These are phyloP conservation scores for Ulota crispa DNA, from an alignment of 225 moss, liverwort and hornwort genomes.

Conservation along the genomic window DNA sequence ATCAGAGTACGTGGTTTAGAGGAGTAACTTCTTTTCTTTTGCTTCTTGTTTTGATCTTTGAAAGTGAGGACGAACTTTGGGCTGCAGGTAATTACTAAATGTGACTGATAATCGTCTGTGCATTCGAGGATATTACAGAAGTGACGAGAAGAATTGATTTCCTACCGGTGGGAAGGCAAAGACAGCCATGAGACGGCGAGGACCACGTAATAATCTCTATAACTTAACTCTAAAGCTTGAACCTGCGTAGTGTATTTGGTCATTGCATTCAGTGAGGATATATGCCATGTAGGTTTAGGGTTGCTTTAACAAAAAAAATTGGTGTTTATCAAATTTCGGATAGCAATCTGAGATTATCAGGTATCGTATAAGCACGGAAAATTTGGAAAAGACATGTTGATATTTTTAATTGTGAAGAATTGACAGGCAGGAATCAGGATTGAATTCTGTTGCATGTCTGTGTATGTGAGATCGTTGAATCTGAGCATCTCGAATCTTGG, in stretches of 20 bases:
- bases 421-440: neutral
- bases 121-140: neutral
- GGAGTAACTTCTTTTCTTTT: neutral
- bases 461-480: neutral
- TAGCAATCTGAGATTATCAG: neutral
- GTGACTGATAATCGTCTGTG: neutral
- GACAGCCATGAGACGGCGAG: constrained; percentile 39
- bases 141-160: neutral
- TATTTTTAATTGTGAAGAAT: neutral
- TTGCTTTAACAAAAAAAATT: neutral
- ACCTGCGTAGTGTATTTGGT: neutral
- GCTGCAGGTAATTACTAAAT: neutral
- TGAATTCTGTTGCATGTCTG: neutral
- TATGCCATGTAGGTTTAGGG: neutral
- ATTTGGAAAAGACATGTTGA: neutral
- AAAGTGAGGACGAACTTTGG: neutral
- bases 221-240: constrained; percentile 6
- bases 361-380: neutral
- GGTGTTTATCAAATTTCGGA: neutral
- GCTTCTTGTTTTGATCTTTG: neutral
- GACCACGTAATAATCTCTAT: constrained; percentile 44
- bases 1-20: neutral
- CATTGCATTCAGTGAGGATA: neutral
- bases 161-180: neutral
- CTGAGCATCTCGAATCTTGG: constrained; percentile 11